A percentile compares a stretch with the other conserved stretches of the same genome.
These are phyloP conservation scores for Vigna unguiculata DNA, from an alignment of 306 rosid species.

Conservation along the genomic window DNA sequence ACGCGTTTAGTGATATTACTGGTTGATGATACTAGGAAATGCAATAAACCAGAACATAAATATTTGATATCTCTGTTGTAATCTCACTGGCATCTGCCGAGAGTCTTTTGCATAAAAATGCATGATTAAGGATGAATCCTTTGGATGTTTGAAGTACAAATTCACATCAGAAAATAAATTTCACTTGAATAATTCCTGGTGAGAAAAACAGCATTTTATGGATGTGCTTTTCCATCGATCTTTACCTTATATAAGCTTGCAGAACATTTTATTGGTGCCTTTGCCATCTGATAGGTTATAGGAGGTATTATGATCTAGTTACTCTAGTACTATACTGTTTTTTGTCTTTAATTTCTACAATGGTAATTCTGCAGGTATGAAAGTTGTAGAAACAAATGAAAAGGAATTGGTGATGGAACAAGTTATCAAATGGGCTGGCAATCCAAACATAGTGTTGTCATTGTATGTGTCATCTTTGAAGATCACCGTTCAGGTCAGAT, in stretches of 20 bases:
- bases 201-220: background rate
- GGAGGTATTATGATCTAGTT: background rate
- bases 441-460: conserved; percentile 73
- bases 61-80: background rate
- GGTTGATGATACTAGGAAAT: background rate
- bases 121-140: conserved; percentile 15
- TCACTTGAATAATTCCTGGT: conserved; percentile 25
- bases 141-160: conserved; percentile 1
- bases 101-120: background rate
- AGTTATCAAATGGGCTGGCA: conserved; percentile 85
- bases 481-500: conserved; percentile 76
- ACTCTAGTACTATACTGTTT: background rate
- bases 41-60: background rate
- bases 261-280: background rate
- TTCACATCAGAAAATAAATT: background rate
- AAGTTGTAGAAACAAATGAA: conserved; percentile 81
- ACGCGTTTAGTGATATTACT: conserved; percentile 10
- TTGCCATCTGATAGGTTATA: background rate
- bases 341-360: conserved; percentile 15
- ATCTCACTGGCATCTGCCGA: background rate
- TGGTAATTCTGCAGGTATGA: conserved; percentile 65
- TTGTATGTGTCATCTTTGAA: conserved; percentile 60
- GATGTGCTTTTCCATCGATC: background rate
- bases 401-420: conserved; percentile 87
- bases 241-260: background rate